phyloP scores from a whole-genome alignment of 139 green algal genomes.

The Micractinium conductrix region DNA sequence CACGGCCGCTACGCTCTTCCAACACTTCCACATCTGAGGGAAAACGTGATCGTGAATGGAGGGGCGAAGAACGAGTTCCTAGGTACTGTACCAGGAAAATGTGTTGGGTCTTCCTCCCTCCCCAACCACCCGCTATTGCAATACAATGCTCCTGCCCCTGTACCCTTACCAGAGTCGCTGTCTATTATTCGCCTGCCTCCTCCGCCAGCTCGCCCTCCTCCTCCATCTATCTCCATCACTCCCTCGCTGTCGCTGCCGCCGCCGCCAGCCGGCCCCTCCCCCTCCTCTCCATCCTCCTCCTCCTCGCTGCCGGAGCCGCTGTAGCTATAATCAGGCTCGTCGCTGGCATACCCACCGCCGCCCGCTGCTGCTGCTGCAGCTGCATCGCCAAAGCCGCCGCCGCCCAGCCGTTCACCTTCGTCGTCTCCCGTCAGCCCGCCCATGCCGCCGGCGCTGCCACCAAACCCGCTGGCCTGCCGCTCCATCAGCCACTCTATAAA shows the following conservation, averaged over 20 bases:
- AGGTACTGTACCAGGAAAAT: too few species aligned
- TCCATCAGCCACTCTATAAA: constrained; percentile 28
- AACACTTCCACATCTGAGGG: constrained; percentile 8
- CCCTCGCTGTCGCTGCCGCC: not conserved
- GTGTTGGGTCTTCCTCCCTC: too few species aligned
- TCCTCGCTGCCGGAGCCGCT: constrained; percentile 4
- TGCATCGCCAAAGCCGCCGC: not conserved
- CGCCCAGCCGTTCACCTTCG: too few species aligned
- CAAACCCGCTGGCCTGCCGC: not conserved
- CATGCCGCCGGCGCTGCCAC: not conserved
- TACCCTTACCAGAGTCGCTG: constrained; percentile 1
- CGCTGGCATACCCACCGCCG: not conserved
- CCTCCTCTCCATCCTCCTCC: not conserved
- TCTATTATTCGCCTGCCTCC: too few species aligned
- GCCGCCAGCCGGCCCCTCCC: not conserved
- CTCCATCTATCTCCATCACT: constrained; percentile 5
- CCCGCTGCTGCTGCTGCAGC: not conserved
- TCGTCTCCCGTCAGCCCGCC: too few species aligned
- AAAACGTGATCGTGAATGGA: too few species aligned
- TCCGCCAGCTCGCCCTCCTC: too few species aligned
- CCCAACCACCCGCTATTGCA: too few species aligned
- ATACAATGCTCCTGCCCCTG: too few species aligned
- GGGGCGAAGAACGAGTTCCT: too few species aligned
- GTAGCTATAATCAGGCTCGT: constrained; percentile 33
- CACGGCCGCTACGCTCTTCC: not conserved